Conservation (phyloP, 2,329 filamentous ascomycete genomes). For the Tympanopsis confertula region DNA sequence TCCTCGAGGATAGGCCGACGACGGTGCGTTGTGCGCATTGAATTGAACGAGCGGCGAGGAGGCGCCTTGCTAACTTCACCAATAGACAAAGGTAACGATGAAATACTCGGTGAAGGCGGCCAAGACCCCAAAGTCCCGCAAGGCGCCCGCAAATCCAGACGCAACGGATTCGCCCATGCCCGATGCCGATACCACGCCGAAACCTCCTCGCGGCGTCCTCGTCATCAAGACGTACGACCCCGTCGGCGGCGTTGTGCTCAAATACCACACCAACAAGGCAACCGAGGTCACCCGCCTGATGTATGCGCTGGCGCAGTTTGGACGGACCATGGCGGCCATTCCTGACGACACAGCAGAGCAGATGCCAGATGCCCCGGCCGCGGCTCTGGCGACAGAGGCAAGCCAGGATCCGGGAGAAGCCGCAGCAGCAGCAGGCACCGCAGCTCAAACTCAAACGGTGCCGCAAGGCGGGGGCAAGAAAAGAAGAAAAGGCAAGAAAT, state of each 20-base stretch:
- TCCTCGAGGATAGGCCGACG: constrained; percentile 75
- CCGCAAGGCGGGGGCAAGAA: constrained; percentile 39
- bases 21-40: constrained; percentile 59
- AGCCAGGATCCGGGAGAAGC: constrained; percentile 24
- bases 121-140: constrained; percentile 14
- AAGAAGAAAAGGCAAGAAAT: constrained; percentile 65
- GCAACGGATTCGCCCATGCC: constrained; percentile 15
- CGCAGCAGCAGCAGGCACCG: constrained; percentile 13
- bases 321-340: constrained; percentile 53
- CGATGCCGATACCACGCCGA: constrained; percentile 15
- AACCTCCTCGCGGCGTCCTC: constrained; percentile 55
- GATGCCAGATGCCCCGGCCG: constrained; percentile 19
- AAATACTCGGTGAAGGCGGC: constrained; percentile 60
- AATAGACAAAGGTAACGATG: constrained; percentile 80
- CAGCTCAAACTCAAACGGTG: constrained; percentile 13
- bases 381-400: constrained; percentile 21
- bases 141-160: constrained; percentile 15
- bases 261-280: constrained; percentile 83
- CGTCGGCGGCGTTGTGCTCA: constrained; percentile 66
- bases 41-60: too few relatives aligned
- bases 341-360: constrained; percentile 20
- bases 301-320: constrained; percentile 62
- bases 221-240: constrained; percentile 86
- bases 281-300: constrained; percentile 81
- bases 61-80: neutral